phyloP scores from a whole-genome alignment of 345 rosid genomes.

The Pugionium cornutum region DNA sequence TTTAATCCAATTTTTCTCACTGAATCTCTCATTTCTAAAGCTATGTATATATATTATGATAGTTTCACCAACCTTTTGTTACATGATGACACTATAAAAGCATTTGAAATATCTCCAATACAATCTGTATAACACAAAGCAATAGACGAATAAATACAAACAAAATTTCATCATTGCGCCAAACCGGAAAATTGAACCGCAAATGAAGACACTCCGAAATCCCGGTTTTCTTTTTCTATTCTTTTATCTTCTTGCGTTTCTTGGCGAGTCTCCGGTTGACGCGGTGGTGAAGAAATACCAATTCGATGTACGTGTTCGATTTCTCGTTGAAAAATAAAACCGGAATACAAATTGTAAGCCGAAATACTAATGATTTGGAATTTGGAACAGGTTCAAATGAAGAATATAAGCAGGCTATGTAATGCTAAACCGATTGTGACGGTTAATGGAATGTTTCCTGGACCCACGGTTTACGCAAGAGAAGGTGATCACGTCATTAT shows the following conservation, averaged over 20 bases:
- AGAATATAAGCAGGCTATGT: constrained; percentile 47
- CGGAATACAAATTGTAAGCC: neutral
- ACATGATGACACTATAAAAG: constrained; percentile 9
- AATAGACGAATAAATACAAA: neutral
- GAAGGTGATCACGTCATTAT: constrained; percentile 49
- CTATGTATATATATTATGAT: neutral
- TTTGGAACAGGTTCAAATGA: constrained; percentile 42
- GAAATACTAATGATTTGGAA: neutral
- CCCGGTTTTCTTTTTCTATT: constrained; percentile 3
- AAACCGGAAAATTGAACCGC: constrained; percentile 11
- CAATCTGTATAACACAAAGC: neutral
- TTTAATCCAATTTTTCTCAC: neutral
- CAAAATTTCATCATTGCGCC: neutral
- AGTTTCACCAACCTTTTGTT: constrained; percentile 1
- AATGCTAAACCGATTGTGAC: constrained; percentile 50
- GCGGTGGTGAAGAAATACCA: constrained; percentile 38
- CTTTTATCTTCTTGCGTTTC: constrained; percentile 24
- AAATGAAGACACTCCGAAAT: constrained; percentile 5
- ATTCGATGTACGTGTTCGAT: constrained; percentile 38
- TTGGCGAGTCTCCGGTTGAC: constrained; percentile 20
- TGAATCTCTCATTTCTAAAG: neutral
- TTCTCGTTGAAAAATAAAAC: neutral
- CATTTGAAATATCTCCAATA: neutral
- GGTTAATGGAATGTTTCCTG: constrained; percentile 51
- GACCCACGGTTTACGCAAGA: constrained; percentile 46